phyloP scores from a whole-genome alignment of 192 early-diverging fungal genomes.

The Podila verticillata region DNA sequence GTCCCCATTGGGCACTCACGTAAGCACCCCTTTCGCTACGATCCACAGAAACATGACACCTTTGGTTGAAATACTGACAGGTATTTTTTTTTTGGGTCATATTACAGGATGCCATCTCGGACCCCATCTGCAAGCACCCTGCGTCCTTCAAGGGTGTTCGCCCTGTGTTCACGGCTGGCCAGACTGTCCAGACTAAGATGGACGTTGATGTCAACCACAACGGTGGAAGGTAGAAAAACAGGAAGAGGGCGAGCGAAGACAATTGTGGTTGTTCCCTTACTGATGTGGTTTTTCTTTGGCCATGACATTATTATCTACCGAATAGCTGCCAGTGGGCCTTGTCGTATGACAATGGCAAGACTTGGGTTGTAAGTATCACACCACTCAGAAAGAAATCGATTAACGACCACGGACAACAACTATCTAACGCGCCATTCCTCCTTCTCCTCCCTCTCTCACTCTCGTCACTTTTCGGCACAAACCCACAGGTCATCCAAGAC shows the following conservation, averaged over 20 bases:
- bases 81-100: background rate
- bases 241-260: background rate
- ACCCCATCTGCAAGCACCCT: constrained; percentile 47
- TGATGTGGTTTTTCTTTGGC: background rate
- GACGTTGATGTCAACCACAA: constrained; percentile 46
- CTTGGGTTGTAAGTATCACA: constrained; percentile 41
- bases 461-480: background rate
- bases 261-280: background rate
- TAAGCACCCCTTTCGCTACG: background rate
- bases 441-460: background rate
- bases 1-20: constrained; percentile 39
- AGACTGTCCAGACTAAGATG: constrained; percentile 35
- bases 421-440: background rate
- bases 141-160: constrained; percentile 45
- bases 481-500: constrained; percentile 61
- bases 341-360: constrained; percentile 41
- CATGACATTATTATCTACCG: background rate
- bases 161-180: constrained; percentile 42
- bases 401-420: background rate
- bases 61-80: background rate
- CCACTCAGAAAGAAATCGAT: too few species aligned
- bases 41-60: too few species aligned
- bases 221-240: constrained; percentile 30
- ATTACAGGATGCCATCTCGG: constrained; percentile 14
- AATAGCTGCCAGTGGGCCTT: constrained; percentile 49